Conservation (phyloP, 2,329 filamentous ascomycete species). For the Microthyrium microscopicum region DNA sequence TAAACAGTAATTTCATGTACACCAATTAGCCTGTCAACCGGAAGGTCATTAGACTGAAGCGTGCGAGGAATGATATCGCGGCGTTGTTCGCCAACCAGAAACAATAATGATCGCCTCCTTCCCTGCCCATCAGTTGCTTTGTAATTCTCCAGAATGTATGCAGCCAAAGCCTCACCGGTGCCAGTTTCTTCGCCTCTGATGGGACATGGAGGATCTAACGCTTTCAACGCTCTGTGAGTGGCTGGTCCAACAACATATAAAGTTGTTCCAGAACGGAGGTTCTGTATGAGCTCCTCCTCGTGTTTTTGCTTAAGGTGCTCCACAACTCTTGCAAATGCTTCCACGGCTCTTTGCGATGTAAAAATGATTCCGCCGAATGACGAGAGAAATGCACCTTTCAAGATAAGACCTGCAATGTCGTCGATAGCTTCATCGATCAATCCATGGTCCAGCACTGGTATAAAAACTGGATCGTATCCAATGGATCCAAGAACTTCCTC, state of each 20-base stretch:
- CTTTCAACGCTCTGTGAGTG: slow-evolving; percentile 54
- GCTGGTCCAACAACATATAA: slow-evolving; percentile 72
- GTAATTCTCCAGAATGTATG: slow-evolving; percentile 68
- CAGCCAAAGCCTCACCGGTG: slow-evolving; percentile 64
- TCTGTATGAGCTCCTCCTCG: neutral
- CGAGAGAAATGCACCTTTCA: slow-evolving; percentile 21
- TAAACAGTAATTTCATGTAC: slow-evolving; percentile 78
- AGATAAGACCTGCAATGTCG: slow-evolving; percentile 35
- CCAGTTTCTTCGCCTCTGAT: slow-evolving; percentile 71
- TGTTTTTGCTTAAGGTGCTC: slow-evolving; percentile 11
- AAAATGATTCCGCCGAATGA: slow-evolving; percentile 65
- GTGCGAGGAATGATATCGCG: slow-evolving; percentile 79
- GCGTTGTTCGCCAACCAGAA: slow-evolving; percentile 78
- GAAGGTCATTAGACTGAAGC: slow-evolving; percentile 43
- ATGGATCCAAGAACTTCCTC: slow-evolving; percentile 45
- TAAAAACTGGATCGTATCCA: slow-evolving; percentile 43
- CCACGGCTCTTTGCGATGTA: slow-evolving; percentile 69
- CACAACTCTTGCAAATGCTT: slow-evolving; percentile 51
- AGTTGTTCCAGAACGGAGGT: neutral
- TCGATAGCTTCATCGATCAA: slow-evolving; percentile 44
- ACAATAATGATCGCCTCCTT: slow-evolving; percentile 48
- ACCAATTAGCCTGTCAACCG: slow-evolving; percentile 34
- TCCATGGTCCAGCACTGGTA: slow-evolving; percentile 60
- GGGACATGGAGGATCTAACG: slow-evolving; percentile 33
- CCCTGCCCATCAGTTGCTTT: slow-evolving; percentile 24